These are phyloP conservation scores for Pleurotus pulmonarius DNA, from an alignment of 768 basidiomycete genomes.

Conservation along the genomic window DNA sequence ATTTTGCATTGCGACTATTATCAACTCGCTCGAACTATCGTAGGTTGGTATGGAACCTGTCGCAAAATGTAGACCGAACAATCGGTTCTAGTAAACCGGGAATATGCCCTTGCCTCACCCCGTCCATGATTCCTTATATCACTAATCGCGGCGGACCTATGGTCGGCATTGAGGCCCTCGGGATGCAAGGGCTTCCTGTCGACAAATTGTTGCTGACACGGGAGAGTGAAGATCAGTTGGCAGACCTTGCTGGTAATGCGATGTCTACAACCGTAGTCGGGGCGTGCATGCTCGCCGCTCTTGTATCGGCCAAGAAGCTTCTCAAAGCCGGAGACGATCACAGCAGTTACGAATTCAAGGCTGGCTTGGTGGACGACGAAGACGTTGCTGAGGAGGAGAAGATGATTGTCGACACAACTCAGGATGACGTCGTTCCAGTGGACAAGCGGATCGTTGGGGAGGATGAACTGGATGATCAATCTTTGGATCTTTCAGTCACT, in stretches of 20 bases:
- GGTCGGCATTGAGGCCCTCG: conserved; percentile 89
- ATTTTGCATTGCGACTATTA: not conserved
- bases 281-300: conserved; percentile 78
- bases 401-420: conserved; percentile 45
- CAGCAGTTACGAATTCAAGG: conserved; percentile 66
- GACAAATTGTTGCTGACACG: conserved; percentile 89
- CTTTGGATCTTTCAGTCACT: conserved; percentile 66
- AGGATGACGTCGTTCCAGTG: conserved; percentile 8
- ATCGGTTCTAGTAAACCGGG: conserved; percentile 79
- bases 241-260: conserved; percentile 93
- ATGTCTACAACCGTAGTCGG: conserved; percentile 98
- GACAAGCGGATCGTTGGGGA: conserved; percentile 69
- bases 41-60: conserved; percentile 92
- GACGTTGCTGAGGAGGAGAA: conserved; percentile 21
- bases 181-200: conserved; percentile 92
- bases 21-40: conserved; percentile 7
- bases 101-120: conserved; percentile 90
- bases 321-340: conserved; percentile 65
- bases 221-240: conserved; percentile 90
- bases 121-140: conserved; percentile 95
- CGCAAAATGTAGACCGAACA: conserved; percentile 93
- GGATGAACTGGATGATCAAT: conserved; percentile 56
- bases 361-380: conserved; percentile 30
- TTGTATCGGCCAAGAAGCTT: conserved; percentile 63
- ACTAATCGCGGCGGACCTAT: conserved; percentile 95